Conservation (phyloP, 2,329 filamentous ascomycete species). For the Cryphonectria parasitica region DNA sequence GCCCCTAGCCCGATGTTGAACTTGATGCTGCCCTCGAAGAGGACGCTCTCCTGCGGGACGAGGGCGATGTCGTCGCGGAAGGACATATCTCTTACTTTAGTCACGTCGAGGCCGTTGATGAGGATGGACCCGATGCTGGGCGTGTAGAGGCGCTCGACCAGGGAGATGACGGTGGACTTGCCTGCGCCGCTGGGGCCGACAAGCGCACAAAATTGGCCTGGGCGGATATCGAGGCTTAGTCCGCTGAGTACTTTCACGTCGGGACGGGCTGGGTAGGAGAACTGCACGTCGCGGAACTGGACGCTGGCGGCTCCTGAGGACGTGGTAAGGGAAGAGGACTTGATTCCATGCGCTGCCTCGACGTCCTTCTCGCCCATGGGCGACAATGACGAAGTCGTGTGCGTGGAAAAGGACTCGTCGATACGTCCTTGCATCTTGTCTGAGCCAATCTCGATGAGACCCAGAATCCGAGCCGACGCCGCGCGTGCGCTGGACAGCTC, state of each 20-base stretch:
- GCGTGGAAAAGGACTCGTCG: neutral
- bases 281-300: constrained; percentile 58
- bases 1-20: constrained; percentile 48
- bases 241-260: constrained; percentile 53
- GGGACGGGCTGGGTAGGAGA: constrained; percentile 64
- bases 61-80: constrained; percentile 45
- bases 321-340: neutral
- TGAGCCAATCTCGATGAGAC: constrained; percentile 31
- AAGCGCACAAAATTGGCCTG: constrained; percentile 46
- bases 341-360: constrained; percentile 37
- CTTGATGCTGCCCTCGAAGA: constrained; percentile 46
- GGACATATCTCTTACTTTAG: constrained; percentile 19
- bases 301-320: constrained; percentile 37
- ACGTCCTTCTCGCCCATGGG: constrained; percentile 29
- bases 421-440: constrained; percentile 20
- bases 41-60: constrained; percentile 45
- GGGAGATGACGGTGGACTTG: constrained; percentile 51
- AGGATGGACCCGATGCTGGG: constrained; percentile 53
- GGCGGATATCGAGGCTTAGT: constrained; percentile 42
- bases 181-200: constrained; percentile 52
- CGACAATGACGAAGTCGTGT: neutral
- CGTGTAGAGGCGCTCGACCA: constrained; percentile 58
- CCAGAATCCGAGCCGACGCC: constrained; percentile 49
- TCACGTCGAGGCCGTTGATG: constrained; percentile 53
- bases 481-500: constrained; percentile 57